Evolutionary conservation across 257 asterid genomes (phyloP), one percentile per base, ranked within the genome.

Genomic region (Solanum lycopersicoides): DNA sequence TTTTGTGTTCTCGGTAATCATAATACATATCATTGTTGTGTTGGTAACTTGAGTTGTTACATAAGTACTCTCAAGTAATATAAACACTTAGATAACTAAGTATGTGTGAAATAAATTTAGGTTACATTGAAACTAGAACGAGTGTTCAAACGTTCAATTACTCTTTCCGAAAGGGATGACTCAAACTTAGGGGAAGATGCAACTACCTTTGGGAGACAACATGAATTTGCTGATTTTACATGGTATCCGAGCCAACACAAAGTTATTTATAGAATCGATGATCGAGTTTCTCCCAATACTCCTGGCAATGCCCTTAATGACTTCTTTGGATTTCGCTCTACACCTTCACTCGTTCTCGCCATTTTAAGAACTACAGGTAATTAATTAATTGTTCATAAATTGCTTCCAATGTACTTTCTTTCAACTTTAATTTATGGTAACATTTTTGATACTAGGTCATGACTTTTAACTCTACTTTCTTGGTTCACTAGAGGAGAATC

Each of bases 201-300:
- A 41, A 2, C 34, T 28, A 72, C 20, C 2, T 86, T 88, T 50
- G 90, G 90, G 20, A 86, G 45, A 21, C 53, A 88, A 86, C 89
- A 88, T 59, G 90, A 88, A 42, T 88, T 88, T 86, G 90, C 89
- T 28, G 90, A 88, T 75, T 50, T 88, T 25, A 68, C 68, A 60
- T 88, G 90, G 90, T 47, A 60, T 72, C 89, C 90, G n/a, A 88
- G 90, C 18, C 87, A 88, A 30, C 74, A 12, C 25, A 86, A 86
- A 7, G 90, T 77, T 25, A 14, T 86, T 39, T 88, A 88, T 28
- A 71, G 89, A 39, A 65, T 86, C 0, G 90, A 88, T 53, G 87
- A 88, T 28, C 79, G 90, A 9, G 89, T 88, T 45, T 42, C 88
- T 53, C 44, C 80, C 72, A 39, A 12, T 32, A 20, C 59, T 30